Evolutionary conservation across 192 early-diverging fungal species (phyloP).

Genomic region (Backusella circina): DNA sequence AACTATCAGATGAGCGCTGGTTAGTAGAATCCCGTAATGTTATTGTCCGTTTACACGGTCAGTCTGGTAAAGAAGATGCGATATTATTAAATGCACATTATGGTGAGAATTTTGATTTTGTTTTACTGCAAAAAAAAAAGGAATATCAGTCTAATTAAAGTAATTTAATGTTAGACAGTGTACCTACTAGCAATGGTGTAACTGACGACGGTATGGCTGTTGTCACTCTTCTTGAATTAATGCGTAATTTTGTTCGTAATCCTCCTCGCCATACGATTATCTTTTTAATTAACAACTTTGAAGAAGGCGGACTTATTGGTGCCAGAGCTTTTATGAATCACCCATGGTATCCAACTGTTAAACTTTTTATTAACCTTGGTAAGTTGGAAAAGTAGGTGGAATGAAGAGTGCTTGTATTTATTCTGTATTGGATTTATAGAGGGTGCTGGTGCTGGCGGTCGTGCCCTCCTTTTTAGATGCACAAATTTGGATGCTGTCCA

Average conservation of each 20-base stretch:
- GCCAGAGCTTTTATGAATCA: slow-evolving; percentile 61
- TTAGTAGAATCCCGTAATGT: slow-evolving; percentile 49
- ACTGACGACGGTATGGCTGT: slow-evolving; percentile 70
- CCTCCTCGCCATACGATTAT: slow-evolving; percentile 60
- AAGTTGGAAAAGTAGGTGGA: background rate
- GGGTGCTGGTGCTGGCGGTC: slow-evolving; percentile 69
- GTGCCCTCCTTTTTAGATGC: slow-evolving; percentile 58
- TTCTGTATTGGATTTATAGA: slow-evolving; percentile 32
- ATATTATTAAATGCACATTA: slow-evolving; percentile 66
- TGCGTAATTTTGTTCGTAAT: slow-evolving; percentile 53
- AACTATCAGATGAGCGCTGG: slow-evolving; percentile 16
- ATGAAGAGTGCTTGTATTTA: background rate
- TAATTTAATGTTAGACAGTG: slow-evolving; percentile 48
- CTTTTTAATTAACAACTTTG: slow-evolving; percentile 71
- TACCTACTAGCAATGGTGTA: slow-evolving; percentile 65
- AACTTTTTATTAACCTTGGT: slow-evolving; percentile 66
- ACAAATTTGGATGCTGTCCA: slow-evolving; percentile 35
- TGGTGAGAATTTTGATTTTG: slow-evolving; percentile 28
- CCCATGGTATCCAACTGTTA: slow-evolving; percentile 57
- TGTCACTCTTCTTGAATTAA: slow-evolving; percentile 53
- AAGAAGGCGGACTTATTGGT: slow-evolving; percentile 65
- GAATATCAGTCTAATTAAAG: background rate
- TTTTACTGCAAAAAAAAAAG: background rate
- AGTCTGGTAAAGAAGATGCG: slow-evolving; percentile 36
- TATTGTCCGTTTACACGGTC: slow-evolving; percentile 60